Conservation (phyloP, 305 asterid genomes). For the Fraxinus nigra region DNA sequence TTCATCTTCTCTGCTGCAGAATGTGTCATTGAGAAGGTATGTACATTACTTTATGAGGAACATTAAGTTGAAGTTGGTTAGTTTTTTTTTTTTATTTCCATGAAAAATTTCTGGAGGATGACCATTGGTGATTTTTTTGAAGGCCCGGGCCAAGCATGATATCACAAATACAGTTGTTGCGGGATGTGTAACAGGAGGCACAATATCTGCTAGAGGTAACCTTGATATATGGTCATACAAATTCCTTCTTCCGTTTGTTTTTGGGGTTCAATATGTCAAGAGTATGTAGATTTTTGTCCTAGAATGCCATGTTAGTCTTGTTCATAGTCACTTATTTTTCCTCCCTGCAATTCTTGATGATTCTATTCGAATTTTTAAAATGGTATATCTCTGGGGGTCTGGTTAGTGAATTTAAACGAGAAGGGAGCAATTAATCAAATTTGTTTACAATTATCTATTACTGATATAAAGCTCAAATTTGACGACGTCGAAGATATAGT, state of each 20-base stretch:
- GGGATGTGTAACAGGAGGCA: conserved; percentile 88
- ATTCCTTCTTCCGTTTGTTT: background rate
- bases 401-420: background rate
- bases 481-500: background rate
- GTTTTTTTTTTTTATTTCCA: background rate
- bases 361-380: background rate
- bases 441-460: background rate
- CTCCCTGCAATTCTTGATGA: background rate
- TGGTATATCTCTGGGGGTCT: background rate
- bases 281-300: conserved; percentile 2
- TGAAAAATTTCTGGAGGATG: conserved; percentile 6
- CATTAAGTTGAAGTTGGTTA: background rate
- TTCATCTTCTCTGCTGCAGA: conserved; percentile 83
- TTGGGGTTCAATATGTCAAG: background rate
- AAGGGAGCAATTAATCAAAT: background rate
- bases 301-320: background rate
- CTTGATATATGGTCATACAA: background rate
- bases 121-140: conserved; percentile 27
- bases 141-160: conserved; percentile 95
- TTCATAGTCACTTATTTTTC: background rate
- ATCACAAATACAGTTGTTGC: conserved; percentile 82
- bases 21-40: conserved; percentile 77
- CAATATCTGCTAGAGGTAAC: conserved; percentile 84
- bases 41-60: conserved; percentile 1
- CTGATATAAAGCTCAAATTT: background rate